Base-by-base conservation (phyloP, 768 basidiomycete genomes). In the Chlorophyllum brunneum region DNA sequence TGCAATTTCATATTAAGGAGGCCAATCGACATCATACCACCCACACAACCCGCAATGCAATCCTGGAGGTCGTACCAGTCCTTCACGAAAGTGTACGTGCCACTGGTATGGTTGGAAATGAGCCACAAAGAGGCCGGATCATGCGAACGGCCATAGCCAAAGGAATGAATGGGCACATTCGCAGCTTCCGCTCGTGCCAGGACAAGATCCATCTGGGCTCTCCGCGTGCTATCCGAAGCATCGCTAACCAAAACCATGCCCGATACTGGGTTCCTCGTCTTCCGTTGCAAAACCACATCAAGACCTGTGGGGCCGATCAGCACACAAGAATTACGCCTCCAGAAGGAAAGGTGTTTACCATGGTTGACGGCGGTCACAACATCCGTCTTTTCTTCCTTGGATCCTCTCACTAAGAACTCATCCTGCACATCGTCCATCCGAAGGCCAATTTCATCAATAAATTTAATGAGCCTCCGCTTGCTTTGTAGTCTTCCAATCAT, bases 311-410 rank as follows among this genome's bases (percentile, higher is more conserved):
- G 48, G 46, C 54, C 48, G 38, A 55, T 46, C 38, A 49, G n/a
- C 7, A 42, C 31, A 40, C 15, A 43, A 47, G 15, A 13, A 2
- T 36, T 36, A 11, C 1, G 15, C 5, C 11, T 36, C 15, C 41
- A 29, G 11, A 20, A 46, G 10, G 18, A 36, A 30, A 2, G 53
- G 27, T 38, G 65, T 70, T 40, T 48, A 86, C 91, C 92, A 61
- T 95, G 87, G 65, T 99, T 99, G 52, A 98, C 92, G n/a, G 95
- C 97, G 9, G 95, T 95, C 20, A 98, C 93, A 15, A 99, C 95
- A 66, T 97, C 95, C 23, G 92, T 92, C 70, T 94, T 91, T 69
- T 98, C 95, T 15, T 98, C 95, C 63, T 86, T 86, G 54, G 82
- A 82, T 11, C 83, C 83, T 54, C 83, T 75, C 16, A 91, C 82